Percentiles rank a stretch among this genome's conserved stretches.
Conservation (phyloP, 73 alveolate genomes). For the Blepharisma stoltei region DNA sequence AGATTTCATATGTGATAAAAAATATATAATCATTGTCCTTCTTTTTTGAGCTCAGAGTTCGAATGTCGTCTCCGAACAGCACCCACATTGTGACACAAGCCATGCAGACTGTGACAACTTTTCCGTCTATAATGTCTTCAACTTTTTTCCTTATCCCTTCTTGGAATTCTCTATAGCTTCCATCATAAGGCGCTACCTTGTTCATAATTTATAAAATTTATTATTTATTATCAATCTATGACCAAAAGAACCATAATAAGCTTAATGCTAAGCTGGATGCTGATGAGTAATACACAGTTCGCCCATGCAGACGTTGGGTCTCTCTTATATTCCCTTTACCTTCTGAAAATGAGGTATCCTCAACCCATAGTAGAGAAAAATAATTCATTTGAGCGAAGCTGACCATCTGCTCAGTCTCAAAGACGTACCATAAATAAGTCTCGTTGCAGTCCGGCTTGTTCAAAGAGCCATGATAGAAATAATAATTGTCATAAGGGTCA, state of each 20-base stretch:
- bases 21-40: slow-evolving; percentile 45
- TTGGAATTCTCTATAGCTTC: too few relatives aligned
- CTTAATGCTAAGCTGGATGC: too few relatives aligned
- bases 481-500: slow-evolving; percentile 15
- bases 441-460: slow-evolving; percentile 12
- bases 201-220: too few relatives aligned
- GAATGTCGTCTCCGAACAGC: slow-evolving; percentile 60
- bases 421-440: neutral
- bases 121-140: slow-evolving; percentile 55
- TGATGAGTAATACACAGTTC: slow-evolving; percentile 12
- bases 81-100: slow-evolving; percentile 59
- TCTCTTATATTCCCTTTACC: neutral
- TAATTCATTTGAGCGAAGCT: slow-evolving; percentile 11
- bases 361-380: neutral
- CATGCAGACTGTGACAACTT: slow-evolving; percentile 51
- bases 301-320: neutral
- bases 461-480: neutral
- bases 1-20: slow-evolving; percentile 40
- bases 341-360: too few relatives aligned
- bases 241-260: too few relatives aligned
- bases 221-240: too few relatives aligned
- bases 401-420: slow-evolving; percentile 4
- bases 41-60: slow-evolving; percentile 51
- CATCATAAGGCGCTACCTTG: too few relatives aligned
- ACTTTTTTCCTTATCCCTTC: slow-evolving; percentile 28